These are phyloP conservation scores for Dittrichia graveolens DNA, from an alignment of 129 eudicot genomes.

Conservation along the genomic window DNA sequence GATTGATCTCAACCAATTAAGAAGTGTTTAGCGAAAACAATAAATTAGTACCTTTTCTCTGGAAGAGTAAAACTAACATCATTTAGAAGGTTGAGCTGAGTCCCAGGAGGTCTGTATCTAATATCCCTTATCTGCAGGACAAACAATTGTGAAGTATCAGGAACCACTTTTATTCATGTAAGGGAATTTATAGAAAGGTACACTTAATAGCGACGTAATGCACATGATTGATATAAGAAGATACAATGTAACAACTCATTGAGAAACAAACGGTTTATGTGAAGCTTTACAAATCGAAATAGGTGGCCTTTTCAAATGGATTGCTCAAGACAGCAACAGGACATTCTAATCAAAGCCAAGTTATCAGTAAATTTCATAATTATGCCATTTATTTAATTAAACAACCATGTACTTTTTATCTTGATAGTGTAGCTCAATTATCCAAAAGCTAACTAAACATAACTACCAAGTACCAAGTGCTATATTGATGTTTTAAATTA, in stretches of 20 bases:
- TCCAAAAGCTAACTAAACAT: not conserved
- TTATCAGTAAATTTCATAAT: too few species aligned
- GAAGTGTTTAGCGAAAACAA: not conserved
- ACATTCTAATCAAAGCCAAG: too few species aligned
- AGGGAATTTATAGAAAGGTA: not conserved
- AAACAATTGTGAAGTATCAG: conserved; percentile 19
- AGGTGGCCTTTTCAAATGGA: not conserved
- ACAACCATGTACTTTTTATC: not conserved
- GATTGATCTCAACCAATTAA: too few species aligned
- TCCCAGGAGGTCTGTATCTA: conserved; percentile 84
- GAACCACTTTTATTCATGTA: not conserved
- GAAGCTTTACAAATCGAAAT: not conserved
- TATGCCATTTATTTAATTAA: not conserved
- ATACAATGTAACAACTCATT: not conserved
- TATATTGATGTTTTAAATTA: conserved; percentile 4
- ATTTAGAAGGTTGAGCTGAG: conserved; percentile 68
- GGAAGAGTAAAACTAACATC: conserved; percentile 63
- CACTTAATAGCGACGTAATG: not conserved
- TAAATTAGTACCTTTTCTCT: conserved; percentile 57
- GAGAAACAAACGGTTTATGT: not conserved
- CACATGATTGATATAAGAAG: not conserved
- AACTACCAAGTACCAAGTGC: not conserved
- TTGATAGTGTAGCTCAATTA: not conserved
- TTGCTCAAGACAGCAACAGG: not conserved
- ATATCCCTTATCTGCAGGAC: conserved; percentile 60